Evolutionary conservation across 192 early-diverging fungal genomes (phyloP).

Genomic region (Paraglomus brasilianum): DNA sequence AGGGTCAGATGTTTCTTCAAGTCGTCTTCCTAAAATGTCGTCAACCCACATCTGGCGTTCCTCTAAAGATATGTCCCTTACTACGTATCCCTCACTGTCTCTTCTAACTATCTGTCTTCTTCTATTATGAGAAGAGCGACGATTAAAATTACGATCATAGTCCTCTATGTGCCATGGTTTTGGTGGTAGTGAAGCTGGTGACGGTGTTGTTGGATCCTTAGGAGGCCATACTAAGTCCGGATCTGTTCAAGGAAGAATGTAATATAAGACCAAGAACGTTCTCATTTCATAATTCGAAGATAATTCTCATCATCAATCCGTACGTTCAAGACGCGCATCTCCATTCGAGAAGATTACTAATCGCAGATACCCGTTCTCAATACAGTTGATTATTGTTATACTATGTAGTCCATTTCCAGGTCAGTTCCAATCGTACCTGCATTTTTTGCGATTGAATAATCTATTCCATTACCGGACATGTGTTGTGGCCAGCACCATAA

Average conservation of each 20-base stretch:
- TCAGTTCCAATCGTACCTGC: conserved; percentile 30
- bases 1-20: not conserved
- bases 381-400: not conserved
- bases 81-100: conserved; percentile 27
- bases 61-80: conserved; percentile 24
- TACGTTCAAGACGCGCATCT: no score
- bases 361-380: no score
- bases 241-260: not conserved
- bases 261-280: no score
- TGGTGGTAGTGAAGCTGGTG: not conserved
- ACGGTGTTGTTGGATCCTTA: conserved; percentile 7
- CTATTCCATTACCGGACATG: conserved; percentile 65
- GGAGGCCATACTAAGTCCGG: conserved; percentile 23
- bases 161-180: conserved; percentile 21
- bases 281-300: no score
- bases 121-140: not conserved
- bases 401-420: conserved; percentile 25
- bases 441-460: conserved; percentile 51
- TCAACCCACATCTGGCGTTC: conserved; percentile 9
- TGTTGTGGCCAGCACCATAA: conserved; percentile 78
- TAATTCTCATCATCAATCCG: no score
- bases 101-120: not conserved
- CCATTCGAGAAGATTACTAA: no score
- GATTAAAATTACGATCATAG: not conserved
- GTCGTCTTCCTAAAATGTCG: not conserved